phyloP scores from a whole-genome alignment of 495 filamentous ascomycete genomes.

The Pyrenula aspistea region DNA sequence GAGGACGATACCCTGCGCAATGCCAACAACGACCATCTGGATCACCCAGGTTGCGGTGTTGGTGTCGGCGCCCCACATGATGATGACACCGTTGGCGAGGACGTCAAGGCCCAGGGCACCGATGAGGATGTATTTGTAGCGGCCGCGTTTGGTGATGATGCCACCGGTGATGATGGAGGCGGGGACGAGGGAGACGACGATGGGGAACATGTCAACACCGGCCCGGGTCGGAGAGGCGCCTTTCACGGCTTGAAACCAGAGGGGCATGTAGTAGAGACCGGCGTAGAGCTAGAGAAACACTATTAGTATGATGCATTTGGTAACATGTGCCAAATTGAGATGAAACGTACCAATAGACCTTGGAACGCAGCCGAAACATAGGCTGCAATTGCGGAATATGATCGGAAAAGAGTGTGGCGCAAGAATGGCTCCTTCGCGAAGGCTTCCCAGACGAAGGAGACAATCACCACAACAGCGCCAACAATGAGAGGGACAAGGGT shows the following conservation, averaged over 20 bases:
- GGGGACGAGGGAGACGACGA: constrained; percentile 32
- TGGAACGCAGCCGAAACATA: constrained; percentile 36
- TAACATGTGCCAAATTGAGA: not conserved
- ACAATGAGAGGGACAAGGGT: constrained; percentile 34
- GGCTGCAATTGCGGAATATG: constrained; percentile 8
- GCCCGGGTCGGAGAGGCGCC: constrained; percentile 29
- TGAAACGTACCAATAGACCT: constrained; percentile 19
- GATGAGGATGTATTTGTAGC: constrained; percentile 43
- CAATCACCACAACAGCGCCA: constrained; percentile 17
- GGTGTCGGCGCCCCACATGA: constrained; percentile 27
- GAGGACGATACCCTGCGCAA: constrained; percentile 42
- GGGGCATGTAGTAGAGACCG: constrained; percentile 25
- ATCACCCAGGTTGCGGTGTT: constrained; percentile 34
- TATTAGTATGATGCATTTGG: too few species aligned
- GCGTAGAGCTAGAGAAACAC: constrained; percentile 24
- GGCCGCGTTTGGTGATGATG: constrained; percentile 32
- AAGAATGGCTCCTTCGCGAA: constrained; percentile 37
- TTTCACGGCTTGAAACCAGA: constrained; percentile 28
- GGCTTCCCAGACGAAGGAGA: constrained; percentile 25
- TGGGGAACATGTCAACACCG: constrained; percentile 40
- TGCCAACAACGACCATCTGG: constrained; percentile 34
- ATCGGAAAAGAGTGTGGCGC: constrained; percentile 29
- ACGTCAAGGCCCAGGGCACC: constrained; percentile 36
- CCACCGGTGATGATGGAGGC: constrained; percentile 31
- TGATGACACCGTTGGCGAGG: constrained; percentile 32